Evolutionary conservation across 257 asterid species (phyloP), one percentile per base, ranked within the genome.

Genomic region (Petrea volubilis): DNA sequence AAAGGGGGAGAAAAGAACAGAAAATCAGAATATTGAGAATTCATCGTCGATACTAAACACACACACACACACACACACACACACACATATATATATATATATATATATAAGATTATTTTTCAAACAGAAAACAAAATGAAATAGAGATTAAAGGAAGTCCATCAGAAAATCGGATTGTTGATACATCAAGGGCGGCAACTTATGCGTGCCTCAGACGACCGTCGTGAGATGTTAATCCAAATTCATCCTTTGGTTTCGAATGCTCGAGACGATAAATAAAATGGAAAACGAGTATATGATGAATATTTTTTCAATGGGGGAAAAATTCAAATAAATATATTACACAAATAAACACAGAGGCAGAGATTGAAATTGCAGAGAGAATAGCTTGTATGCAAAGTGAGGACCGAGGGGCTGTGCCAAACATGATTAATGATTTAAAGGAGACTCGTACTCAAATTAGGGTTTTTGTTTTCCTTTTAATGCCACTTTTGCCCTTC

Each of bases 171-270:
- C 36, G 89, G 96, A 88, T 70, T 8, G 31, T 76, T 9, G 23
- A 12, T 17, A 57, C 84, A 86, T 86, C 92, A 84, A 36, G 21
- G 34, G 20, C 15, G 77, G 68, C 43, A 38, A 38, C 43, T 38
- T 10, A 29, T 14, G 60, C 77, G 80, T 24, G 73, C 72, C 81
- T 87, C 91, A 87, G 92, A 85, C 83, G 87, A 89, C 94, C 90
- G 89, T 89, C 90, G 91, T 87, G 93, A 89, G 94, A 83, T 80
- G 72, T 14, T 31, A 70, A 76, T 87, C 87, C 83, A 58, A 56
- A 73, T 41, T 89, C 96, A 84, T 89, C 93, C 77, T 72, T 18
- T 72, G 83, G 79, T 46, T 59, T 20, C 63, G 29, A 12, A 43
- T 14, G 3, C 8, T 71, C 14, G 15, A 67, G 0, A 51, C 0